phyloP scores from a whole-genome alignment of 176 grass and related monocot genomes.

The Oryza nivara region DNA sequence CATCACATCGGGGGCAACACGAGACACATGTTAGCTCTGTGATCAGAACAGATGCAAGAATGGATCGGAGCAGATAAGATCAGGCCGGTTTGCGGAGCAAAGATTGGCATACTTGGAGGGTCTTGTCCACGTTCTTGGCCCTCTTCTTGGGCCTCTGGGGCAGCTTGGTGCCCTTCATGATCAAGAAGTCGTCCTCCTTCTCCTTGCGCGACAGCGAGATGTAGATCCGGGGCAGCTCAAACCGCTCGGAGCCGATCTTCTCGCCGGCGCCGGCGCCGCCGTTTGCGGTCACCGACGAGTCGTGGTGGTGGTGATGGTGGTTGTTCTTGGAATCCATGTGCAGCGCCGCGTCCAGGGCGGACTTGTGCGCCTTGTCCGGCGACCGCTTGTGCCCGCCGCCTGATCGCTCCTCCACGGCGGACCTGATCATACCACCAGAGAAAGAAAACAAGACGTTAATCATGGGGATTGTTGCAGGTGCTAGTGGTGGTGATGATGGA shows the following conservation, averaged over 20 bases:
- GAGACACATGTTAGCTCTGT: conserved; percentile 26
- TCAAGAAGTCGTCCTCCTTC: conserved; percentile 89
- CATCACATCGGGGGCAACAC: not conserved
- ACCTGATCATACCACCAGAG: conserved; percentile 35
- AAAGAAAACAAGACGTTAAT: conserved; percentile 11
- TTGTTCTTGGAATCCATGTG: conserved; percentile 45
- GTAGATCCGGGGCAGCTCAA: conserved; percentile 90
- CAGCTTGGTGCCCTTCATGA: conserved; percentile 93
- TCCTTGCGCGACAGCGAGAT: conserved; percentile 88
- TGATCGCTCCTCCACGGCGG: conserved; percentile 51
- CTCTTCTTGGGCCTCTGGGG: conserved; percentile 92
- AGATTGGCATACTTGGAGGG: conserved; percentile 61
- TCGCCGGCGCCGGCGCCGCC: conserved; percentile 28
- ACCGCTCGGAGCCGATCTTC: conserved; percentile 53
- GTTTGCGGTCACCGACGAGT: conserved; percentile 36
- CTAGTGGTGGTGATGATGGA: not conserved
- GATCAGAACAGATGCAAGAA: not conserved
- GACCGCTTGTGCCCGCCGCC: conserved; percentile 37
- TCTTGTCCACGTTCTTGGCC: conserved; percentile 88
- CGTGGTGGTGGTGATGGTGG: conserved; percentile 38
- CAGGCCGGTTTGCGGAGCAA: not conserved
- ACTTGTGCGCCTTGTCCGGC: conserved; percentile 52
- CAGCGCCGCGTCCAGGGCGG: conserved; percentile 24
- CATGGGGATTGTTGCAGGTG: conserved; percentile 28
- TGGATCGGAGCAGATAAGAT: conserved; percentile 22